Base-by-base conservation (phyloP, 2,329 filamentous ascomycete genomes). In the Colletotrichum kahawae region DNA sequence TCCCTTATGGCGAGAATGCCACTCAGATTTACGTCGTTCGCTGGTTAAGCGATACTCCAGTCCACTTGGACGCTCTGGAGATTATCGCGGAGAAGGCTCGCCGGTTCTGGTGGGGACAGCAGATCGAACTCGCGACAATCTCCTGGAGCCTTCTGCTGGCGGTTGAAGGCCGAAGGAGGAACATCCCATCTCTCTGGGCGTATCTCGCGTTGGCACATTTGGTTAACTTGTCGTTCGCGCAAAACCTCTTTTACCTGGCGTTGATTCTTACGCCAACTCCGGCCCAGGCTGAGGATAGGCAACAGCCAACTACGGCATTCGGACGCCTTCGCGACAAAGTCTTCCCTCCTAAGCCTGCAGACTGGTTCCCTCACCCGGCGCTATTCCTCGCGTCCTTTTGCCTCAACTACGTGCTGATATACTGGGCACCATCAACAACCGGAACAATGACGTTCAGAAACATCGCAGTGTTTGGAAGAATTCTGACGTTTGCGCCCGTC, bases 31-130 rank as follows among this genome's bases (percentile, higher is more conserved):
- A 88, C 60, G 78, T 90, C 59, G 85, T 85, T 13, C 85, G 86
- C 31, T 92, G 91, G 91, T 79, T 91, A 74, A 86, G 83, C 60
- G 88, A 92, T 43, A 87, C 87, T 4, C 85, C 90, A 29, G 79
- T 92, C 27, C 86, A 89, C 76, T 82, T 82, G 10, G 89, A 91
- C 80, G 87, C 88, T 13, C 85, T 91, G 72, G 87, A 90, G 75
- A 89, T 91, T 29, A 83, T 91, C 6, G 85, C 89, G 8, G 88
- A 89, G 78, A 89, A 87, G 65, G 85, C 88, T 5, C 87, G 89
- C 64, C 87, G 90, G 18, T 89, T 91, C 79, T 91, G 91, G 87
- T 93, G 92, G 89, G 90, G 88, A 8, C 90, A 90, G 76, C 91
- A 93, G 82, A 85, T 90, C 57, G 90, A 91, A 73, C 83, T 90